These are phyloP conservation scores for Vitis rupestris DNA, from an alignment of 164 flowering plant species.

Conservation along the genomic window DNA sequence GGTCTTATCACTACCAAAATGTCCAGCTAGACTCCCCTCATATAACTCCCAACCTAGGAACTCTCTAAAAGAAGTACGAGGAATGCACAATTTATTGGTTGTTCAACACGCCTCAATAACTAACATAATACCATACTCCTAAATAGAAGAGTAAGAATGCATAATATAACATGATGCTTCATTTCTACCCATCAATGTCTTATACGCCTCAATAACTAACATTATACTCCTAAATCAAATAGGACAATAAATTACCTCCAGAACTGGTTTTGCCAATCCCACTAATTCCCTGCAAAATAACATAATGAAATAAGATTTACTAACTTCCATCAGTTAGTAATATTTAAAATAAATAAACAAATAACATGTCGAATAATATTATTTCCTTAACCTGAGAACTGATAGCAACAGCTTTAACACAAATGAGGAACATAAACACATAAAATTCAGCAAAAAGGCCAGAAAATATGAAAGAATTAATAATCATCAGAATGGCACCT, in stretches of 20 bases:
- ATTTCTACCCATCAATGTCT: not conserved
- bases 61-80: no score
- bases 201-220: not conserved
- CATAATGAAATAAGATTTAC: not conserved
- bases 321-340: not conserved
- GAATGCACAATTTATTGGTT: no score
- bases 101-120: no score
- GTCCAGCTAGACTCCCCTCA: no score
- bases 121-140: no score
- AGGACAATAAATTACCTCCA: constrained; percentile 18
- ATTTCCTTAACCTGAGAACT: not conserved
- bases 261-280: constrained; percentile 10
- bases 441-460: not conserved
- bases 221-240: not conserved
- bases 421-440: not conserved
- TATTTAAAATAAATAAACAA: no score
- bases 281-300: constrained; percentile 17
- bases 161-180: no score
- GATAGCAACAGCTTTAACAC: not conserved
- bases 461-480: not conserved
- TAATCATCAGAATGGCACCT: constrained; percentile 29
- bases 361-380: not conserved
- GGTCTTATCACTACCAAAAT: no score
- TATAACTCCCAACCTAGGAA: no score
- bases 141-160: no score